Base-by-base conservation (phyloP, 78 protist genomes). In the Parvularia atlantis region DNA sequence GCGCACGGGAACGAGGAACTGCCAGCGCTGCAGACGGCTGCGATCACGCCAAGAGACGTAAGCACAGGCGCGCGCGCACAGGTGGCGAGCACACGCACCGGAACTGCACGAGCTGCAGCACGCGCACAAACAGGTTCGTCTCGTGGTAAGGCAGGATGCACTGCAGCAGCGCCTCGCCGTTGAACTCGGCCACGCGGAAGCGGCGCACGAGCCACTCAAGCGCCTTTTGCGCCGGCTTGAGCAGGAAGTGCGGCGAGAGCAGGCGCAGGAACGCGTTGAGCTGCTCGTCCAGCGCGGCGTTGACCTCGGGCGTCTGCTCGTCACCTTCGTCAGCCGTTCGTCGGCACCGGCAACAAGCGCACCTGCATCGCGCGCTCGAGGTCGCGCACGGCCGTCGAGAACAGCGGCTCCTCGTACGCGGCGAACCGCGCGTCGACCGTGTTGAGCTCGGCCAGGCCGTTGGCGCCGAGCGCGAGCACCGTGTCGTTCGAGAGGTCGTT, bases 141-240 rank as follows among this genome's bases (percentile, higher is more conserved):
- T 80, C 82, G 68, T 86, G 91, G 67, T 77, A 86, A 0, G 85
- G 86, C 13, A 86, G 62, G 35, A 72, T 50, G 43, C 76, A 74
- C 7, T 43, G 28, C 2, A 81, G 33, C 16, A 86, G 14, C 10
- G 59, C 66, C 13, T 64, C 78, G 26, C 70, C 67, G 46, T 86
- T 81, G 71, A 64, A 73, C 63, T 65, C 82, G 60, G 80, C 66
- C 10, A 86, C 62, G 39, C 80, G 48, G 58, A 69, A 86, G 26
- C 77, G 48, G 43, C 91, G 56, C 30, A 86, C 61, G 26, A 86
- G 73, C 74, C 78, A 86, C 71, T 86, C 91, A 52, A 86, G 57
- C 36, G 76, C 52, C 66, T 86, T 76, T 22, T 80, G 86, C 0
- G 86, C 75, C 39, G 86, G 68, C 5, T 48, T 48, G 41, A 46